Conservation (phyloP, 805 yeast species). For the Monosporozyma unispora region DNA sequence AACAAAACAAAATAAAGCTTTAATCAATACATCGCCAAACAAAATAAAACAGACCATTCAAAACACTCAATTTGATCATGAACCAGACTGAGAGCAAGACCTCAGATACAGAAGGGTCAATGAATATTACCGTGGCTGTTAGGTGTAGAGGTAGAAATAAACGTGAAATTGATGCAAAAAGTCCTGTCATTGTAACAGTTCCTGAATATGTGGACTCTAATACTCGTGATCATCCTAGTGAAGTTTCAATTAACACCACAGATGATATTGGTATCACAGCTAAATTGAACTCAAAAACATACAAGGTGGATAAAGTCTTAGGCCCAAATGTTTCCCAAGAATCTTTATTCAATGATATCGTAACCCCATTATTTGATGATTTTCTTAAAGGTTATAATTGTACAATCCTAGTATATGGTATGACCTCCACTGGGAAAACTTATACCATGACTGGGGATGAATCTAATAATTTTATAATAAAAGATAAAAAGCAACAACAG, state of each 20-base stretch:
- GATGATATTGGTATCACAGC: conserved; percentile 35
- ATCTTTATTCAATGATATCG: conserved; percentile 56
- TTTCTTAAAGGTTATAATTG: conserved; percentile 70
- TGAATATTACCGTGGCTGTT: conserved; percentile 52
- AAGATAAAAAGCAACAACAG: not conserved
- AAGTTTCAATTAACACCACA: conserved; percentile 39
- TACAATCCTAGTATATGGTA: conserved; percentile 81
- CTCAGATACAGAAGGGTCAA: not conserved
- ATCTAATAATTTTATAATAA: not conserved
- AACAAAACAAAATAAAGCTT: too few species aligned
- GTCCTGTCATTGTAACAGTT: conserved; percentile 52
- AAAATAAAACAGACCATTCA: too few species aligned
- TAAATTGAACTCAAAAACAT: conserved; percentile 44
- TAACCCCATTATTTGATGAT: conserved; percentile 55
- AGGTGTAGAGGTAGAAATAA: conserved; percentile 55
- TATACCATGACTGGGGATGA: conserved; percentile 67
- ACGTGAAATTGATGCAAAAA: conserved; percentile 47
- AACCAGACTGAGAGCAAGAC: not conserved
- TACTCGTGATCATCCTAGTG: conserved; percentile 23
- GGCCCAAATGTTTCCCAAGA: conserved; percentile 76
- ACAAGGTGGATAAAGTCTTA: conserved; percentile 69
- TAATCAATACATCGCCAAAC: too few species aligned
- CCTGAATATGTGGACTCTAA: conserved; percentile 32
- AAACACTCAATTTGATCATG: not conserved
- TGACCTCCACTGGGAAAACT: conserved; percentile 88